These are phyloP conservation scores for Scedosporium apiospermum DNA, from an alignment of 2,329 filamentous ascomycete species.

Conservation along the genomic window DNA sequence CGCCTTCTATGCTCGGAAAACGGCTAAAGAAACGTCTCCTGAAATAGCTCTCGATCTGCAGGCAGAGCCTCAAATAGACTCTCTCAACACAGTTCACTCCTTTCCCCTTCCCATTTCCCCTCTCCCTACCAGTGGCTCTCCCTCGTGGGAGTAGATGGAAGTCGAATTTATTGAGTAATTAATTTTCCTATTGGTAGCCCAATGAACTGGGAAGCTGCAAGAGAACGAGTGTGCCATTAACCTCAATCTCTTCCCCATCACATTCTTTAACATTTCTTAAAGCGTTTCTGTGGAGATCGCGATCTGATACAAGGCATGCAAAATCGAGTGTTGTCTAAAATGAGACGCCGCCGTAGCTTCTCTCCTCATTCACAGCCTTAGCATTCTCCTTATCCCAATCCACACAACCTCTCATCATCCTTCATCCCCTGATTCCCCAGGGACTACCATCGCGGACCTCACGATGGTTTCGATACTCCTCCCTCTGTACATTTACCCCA, in stretches of 20 bases:
- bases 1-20: not conserved
- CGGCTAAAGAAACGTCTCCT: not conserved
- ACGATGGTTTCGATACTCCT: constrained; percentile 15
- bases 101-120: not conserved
- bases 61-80: not conserved
- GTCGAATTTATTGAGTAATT: no score
- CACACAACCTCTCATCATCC: not conserved
- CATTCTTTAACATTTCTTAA: no score
- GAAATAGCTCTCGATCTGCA: not conserved
- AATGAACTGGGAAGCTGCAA: no score
- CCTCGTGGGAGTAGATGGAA: no score
- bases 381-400: not conserved
- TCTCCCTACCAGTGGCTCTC: not conserved
- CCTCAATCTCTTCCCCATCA: no score
- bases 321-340: no score
- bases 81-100: not conserved
- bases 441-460: not conserved
- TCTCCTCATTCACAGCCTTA: not conserved
- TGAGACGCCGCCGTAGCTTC: not conserved
- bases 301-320: no score
- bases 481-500: constrained; percentile 25
- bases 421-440: not conserved
- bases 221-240: no score
- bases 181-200: no score
- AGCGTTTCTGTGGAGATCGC: no score